Evolutionary conservation across 768 basidiomycete species (phyloP), one percentile per base, ranked within the genome.

Genomic region (Suillus hirtellus): DNA sequence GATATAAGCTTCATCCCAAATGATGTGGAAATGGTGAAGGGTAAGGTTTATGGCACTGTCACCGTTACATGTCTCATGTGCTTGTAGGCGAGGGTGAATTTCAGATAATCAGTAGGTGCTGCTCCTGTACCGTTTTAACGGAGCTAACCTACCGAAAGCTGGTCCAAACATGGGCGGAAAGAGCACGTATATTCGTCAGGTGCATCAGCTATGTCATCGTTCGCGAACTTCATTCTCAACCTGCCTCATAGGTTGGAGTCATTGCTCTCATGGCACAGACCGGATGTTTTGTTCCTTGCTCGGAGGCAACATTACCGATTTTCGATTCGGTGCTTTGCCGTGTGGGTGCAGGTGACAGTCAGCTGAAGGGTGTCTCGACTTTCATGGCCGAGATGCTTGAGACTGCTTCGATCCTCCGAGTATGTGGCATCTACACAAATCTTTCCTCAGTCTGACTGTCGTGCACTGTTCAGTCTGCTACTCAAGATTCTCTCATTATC

Each of bases 321-420:
- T 99, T 99, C 64, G 97, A 99, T 75, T 97, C 95, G 3, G 89
- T 99, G 50, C 77, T 99, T 12, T 97, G 96, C 63, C 84, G 97
- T 66, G 96, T 99, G 2, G 97, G 97, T 10, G 97, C 97, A 0
- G 97, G 97, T 0, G 97, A 99, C 73, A 96, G 93, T 73, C 96
- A 99, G 72, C 78, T 99, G 52, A 99, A 97, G 75, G 97, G 97
- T 12, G 94, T 99, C 0, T 96, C 95, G 31, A 99, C 96, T 0
- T 99, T 99, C 75, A 99, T 99, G 96, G 96, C 95, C 1, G 97
- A 99, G 76, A 99, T 99, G 97, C 83, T 99, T 35, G 97, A 99
- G 75, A 99, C 96, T 0, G 96, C 97, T 0, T 93, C 92, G 0
- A 99, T 99, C 69, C 83, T 99, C 49, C 84, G 90, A 69, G 94